Evolutionary conservation across 208 protist species (phyloP).

Genomic region (Trichomonas gallinae): DNA sequence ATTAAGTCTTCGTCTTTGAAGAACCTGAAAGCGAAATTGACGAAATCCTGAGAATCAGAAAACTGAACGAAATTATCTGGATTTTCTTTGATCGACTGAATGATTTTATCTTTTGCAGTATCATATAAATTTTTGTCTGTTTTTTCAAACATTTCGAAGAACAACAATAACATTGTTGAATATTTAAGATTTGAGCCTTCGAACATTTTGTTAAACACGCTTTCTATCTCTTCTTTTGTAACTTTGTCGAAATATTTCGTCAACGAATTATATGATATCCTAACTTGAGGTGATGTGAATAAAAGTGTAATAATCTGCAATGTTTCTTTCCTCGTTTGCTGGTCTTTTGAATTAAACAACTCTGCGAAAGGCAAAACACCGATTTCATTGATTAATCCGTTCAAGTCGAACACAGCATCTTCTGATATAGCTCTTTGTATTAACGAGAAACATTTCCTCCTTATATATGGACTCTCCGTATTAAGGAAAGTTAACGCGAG

Average conservation of each 20-base stretch:
- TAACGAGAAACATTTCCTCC: not conserved
- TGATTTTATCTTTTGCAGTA: not conserved
- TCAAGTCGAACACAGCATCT: not conserved
- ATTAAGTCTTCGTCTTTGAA: not conserved
- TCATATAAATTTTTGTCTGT: not conserved
- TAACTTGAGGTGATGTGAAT: not conserved
- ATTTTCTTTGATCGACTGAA: not conserved
- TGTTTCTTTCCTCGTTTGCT: not conserved
- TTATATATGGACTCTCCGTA: not conserved
- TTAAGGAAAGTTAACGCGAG: not conserved
- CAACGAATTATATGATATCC: not conserved
- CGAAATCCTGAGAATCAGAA: not conserved
- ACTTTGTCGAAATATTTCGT: not conserved
- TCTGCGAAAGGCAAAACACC: not conserved
- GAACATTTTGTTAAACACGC: not conserved
- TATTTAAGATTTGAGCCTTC: not conserved
- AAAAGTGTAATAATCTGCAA: not conserved
- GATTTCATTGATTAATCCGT: not conserved
- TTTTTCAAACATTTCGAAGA: not conserved
- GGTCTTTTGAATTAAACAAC: not conserved
- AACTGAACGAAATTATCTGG: not conserved
- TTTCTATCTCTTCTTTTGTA: not conserved
- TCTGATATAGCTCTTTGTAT: not conserved
- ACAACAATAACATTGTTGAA: not conserved
- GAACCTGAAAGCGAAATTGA: not conserved